Evolutionary conservation across 148 eudicot genomes (phyloP).

Genomic region (Agrostemma githago): DNA sequence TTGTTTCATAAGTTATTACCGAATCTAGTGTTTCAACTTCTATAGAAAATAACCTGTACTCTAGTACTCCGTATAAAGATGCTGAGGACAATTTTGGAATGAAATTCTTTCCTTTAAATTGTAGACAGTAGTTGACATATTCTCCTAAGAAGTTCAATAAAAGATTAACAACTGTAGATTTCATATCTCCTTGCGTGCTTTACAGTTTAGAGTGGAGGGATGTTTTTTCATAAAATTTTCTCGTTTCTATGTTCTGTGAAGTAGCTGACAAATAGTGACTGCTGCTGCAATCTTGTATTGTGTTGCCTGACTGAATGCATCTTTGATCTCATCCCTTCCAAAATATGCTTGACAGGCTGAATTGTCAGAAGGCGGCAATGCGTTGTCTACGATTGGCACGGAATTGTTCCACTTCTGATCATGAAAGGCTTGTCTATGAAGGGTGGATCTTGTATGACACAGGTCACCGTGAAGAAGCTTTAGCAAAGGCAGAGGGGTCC

Average conservation of each 20-base stretch:
- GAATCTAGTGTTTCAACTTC: neutral
- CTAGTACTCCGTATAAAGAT: neutral
- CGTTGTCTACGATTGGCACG: constrained; percentile 74
- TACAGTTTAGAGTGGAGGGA: neutral
- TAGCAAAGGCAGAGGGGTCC: constrained; percentile 81
- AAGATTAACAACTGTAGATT: neutral
- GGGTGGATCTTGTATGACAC: constrained; percentile 91
- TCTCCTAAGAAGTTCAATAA: neutral
- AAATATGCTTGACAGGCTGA: constrained; percentile 42
- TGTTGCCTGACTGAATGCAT: neutral
- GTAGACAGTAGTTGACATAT: neutral
- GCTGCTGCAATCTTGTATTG: neutral
- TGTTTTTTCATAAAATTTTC: too few species aligned
- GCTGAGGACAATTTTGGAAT: neutral
- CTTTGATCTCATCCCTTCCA: constrained; percentile 9
- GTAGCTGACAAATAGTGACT: neutral
- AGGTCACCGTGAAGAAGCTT: constrained; percentile 85
- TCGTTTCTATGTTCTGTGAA: neutral
- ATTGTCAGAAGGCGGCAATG: constrained; percentile 89
- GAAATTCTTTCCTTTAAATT: neutral
- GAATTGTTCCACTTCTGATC: constrained; percentile 62
- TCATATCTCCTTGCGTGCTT: neutral
- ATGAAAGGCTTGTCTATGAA: constrained; percentile 81
- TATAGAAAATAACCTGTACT: neutral
- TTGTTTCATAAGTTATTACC: neutral